phyloP scores from a whole-genome alignment of 208 protist species.

The Trypanosoma vivax region DNA sequence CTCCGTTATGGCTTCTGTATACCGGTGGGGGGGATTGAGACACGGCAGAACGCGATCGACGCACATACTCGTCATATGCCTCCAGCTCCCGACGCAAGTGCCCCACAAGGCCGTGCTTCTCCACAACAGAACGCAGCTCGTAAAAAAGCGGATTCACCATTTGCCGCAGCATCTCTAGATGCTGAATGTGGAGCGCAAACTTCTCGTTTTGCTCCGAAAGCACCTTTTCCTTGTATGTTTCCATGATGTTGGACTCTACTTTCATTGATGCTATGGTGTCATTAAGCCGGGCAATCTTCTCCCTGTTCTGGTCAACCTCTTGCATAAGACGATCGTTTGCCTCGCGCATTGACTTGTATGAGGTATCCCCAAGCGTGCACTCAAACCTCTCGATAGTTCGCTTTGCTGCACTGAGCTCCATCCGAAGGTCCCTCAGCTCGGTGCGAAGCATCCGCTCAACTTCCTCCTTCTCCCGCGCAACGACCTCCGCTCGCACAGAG shows the following conservation, averaged over 20 bases:
- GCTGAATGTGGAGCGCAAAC: constrained; percentile 42
- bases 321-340: constrained; percentile 61
- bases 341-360: constrained; percentile 67
- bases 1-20: neutral
- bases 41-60: constrained; percentile 3
- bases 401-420: constrained; percentile 67
- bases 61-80: constrained; percentile 38
- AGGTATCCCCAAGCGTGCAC: constrained; percentile 56
- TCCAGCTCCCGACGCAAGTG: constrained; percentile 45
- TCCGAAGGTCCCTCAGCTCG: constrained; percentile 46
- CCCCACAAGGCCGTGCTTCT: constrained; percentile 38
- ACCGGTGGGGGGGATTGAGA: neutral
- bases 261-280: constrained; percentile 63
- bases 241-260: constrained; percentile 67
- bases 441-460: constrained; percentile 39
- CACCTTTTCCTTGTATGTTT: constrained; percentile 60
- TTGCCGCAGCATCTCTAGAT: constrained; percentile 45
- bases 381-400: constrained; percentile 85
- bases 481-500: constrained; percentile 15
- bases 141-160: constrained; percentile 60
- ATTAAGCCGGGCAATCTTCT: constrained; percentile 43
- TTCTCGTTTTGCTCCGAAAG: constrained; percentile 74
- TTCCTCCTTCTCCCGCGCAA: constrained; percentile 21
- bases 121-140: constrained; percentile 57
- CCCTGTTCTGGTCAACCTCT: constrained; percentile 46